A percentile compares a stretch with the other conserved stretches of the same genome.
Evolutionary conservation across 345 rosid genomes (phyloP).

Genomic region (Nasturtium officinale): DNA sequence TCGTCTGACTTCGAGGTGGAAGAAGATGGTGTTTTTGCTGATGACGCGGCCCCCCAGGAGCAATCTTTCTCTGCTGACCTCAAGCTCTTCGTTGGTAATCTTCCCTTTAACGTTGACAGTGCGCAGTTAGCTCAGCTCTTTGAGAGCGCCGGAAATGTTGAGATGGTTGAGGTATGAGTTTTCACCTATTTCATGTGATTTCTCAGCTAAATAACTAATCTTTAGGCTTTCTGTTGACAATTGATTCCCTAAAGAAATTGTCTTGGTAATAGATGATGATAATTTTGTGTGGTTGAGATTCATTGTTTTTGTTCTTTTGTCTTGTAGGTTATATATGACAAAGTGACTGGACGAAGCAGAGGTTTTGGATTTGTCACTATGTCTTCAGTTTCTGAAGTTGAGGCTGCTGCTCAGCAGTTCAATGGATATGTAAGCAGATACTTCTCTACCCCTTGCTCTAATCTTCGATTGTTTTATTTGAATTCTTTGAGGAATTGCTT

Average conservation of each 20-base stretch:
- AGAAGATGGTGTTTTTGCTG: constrained; percentile 57
- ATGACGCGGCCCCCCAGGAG: constrained; percentile 42
- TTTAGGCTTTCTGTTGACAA: constrained; percentile 1
- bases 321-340: constrained; percentile 89
- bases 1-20: constrained; percentile 69
- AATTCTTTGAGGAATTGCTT: not conserved
- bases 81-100: constrained; percentile 93
- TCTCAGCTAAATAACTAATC: not conserved
- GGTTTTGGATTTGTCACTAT: constrained; percentile 98
- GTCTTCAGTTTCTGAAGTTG: constrained; percentile 72
- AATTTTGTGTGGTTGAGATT: not conserved
- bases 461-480: not conserved
- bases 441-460: constrained; percentile 8
- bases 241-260: no score
- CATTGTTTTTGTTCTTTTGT: not conserved
- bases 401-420: constrained; percentile 77
- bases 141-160: constrained; percentile 77
- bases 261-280: not conserved
- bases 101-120: constrained; percentile 85
- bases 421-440: constrained; percentile 78
- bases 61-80: constrained; percentile 69
- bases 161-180: constrained; percentile 87
- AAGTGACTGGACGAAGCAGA: constrained; percentile 90
- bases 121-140: constrained; percentile 88
- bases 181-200: not conserved